A percentile compares a stretch with the other conserved stretches of the same genome.
Conservation (phyloP, 2,329 filamentous ascomycete genomes). For the Cladosporium sp. region DNA sequence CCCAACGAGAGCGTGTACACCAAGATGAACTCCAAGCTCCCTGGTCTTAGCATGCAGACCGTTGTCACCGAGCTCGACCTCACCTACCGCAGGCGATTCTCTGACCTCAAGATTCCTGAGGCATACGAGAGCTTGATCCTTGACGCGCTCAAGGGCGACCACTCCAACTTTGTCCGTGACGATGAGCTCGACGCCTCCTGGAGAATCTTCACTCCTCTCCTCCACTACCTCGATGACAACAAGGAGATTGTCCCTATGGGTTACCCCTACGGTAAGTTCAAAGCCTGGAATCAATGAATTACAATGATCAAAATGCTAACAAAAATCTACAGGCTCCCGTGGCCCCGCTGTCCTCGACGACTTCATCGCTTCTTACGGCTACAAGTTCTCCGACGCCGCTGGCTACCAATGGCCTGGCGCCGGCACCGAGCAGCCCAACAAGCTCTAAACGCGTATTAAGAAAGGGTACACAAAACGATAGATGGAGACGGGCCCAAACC, state of each 20-base stretch:
- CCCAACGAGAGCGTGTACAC: conserved; percentile 99
- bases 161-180: conserved; percentile 98
- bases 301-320: conserved; percentile 11
- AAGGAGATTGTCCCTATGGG: conserved; percentile 99
- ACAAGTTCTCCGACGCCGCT: conserved; percentile 96
- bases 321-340: conserved; percentile 72
- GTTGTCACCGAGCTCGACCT: conserved; percentile 97
- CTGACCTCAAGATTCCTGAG: conserved; percentile 98
- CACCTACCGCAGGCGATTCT: conserved; percentile 97
- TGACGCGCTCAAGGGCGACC: conserved; percentile 96
- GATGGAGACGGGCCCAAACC: conserved; percentile 1
- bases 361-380: conserved; percentile 96
- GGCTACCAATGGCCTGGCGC: conserved; percentile 88
- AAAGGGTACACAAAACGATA: conserved; percentile 11
- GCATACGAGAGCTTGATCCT: conserved; percentile 97
- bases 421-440: conserved; percentile 68
- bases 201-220: conserved; percentile 95
- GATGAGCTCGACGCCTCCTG: conserved; percentile 96
- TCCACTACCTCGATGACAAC: conserved; percentile 98
- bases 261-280: conserved; percentile 87
- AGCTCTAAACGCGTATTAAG: conserved; percentile 61
- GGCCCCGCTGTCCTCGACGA: conserved; percentile 95
- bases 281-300: neutral
- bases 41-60: conserved; percentile 98
- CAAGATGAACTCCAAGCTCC: conserved; percentile 99